phyloP scores from a whole-genome alignment of 2,329 filamentous ascomycete species.

The Coleophoma eucalyptorum region DNA sequence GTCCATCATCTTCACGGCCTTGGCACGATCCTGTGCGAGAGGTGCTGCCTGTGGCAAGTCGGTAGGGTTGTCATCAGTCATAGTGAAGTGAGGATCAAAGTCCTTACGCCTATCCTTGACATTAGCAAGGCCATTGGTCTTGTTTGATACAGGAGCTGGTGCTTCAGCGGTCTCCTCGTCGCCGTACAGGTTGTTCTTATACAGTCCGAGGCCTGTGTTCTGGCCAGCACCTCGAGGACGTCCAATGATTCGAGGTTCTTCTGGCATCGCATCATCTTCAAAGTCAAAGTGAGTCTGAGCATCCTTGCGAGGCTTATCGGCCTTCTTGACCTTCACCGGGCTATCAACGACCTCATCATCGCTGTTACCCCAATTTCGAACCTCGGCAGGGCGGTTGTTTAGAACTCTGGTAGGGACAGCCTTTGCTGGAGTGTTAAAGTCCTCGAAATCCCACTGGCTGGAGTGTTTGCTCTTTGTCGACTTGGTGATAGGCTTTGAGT shows the following conservation, averaged over 20 bases:
- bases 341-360: constrained; percentile 56
- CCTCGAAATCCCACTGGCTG: constrained; percentile 82
- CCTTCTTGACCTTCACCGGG: constrained; percentile 53
- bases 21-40: constrained; percentile 56
- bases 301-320: constrained; percentile 70
- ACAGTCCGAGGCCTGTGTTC: constrained; percentile 68
- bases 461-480: constrained; percentile 57
- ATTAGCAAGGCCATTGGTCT: constrained; percentile 57
- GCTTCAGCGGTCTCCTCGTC: constrained; percentile 38
- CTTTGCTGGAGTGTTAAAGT: constrained; percentile 83
- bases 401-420: constrained; percentile 52
- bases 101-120: constrained; percentile 70
- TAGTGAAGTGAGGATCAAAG: constrained; percentile 74
- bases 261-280: constrained; percentile 65
- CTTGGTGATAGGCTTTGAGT: constrained; percentile 20
- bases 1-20: constrained; percentile 72
- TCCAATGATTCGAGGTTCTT: constrained; percentile 39
- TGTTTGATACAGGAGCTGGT: constrained; percentile 8
- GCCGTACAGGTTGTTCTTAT: constrained; percentile 72
- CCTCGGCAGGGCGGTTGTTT: constrained; percentile 56
- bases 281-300: constrained; percentile 82
- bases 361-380: constrained; percentile 77
- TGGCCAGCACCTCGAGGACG: constrained; percentile 52
- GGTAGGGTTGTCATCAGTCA: constrained; percentile 64
- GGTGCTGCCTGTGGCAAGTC: constrained; percentile 37